A percentile compares a stretch with the other conserved stretches of the same genome.
These are phyloP conservation scores for Pleodorina starrii DNA, from an alignment of 139 green algal genomes.

Conservation along the genomic window DNA sequence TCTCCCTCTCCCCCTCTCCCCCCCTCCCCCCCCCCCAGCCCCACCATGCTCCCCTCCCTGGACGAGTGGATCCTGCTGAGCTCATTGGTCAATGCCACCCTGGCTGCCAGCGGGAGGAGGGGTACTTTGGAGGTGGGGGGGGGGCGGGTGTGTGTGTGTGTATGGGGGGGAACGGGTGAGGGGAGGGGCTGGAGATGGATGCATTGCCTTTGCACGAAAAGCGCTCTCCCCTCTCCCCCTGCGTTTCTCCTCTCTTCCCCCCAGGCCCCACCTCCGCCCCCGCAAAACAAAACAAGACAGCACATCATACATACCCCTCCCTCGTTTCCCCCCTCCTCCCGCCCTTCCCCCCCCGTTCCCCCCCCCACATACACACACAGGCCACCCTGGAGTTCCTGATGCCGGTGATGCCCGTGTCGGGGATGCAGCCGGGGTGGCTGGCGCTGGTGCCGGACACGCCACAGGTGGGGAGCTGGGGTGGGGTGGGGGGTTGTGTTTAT, in stretches of 20 bases:
- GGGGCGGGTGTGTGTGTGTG: neutral
- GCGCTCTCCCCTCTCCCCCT: neutral
- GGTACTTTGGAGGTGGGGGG: neutral
- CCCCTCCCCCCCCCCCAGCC: neutral
- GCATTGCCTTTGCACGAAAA: neutral
- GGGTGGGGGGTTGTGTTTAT: too few relatives aligned
- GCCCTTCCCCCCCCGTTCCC: too few relatives aligned
- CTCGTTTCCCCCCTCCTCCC: too few relatives aligned
- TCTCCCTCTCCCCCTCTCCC: neutral
- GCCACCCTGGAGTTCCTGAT: neutral
- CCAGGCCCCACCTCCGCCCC: neutral
- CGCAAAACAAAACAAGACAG: too few relatives aligned
- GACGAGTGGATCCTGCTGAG: conserved; percentile 29
- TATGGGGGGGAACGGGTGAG: neutral
- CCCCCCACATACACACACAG: too few relatives aligned
- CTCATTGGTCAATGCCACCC: neutral
- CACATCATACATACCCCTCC: too few relatives aligned
- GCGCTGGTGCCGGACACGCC: conserved; percentile 54
- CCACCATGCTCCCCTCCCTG: neutral
- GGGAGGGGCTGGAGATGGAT: neutral
- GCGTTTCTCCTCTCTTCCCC: neutral
- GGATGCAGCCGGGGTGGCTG: conserved; percentile 52
- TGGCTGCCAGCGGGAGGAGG: neutral
- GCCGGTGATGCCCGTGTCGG: conserved; percentile 33
- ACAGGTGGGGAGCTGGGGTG: too few relatives aligned